Conservation (phyloP, 768 basidiomycete genomes). For the Cubamyces sp. region DNA sequence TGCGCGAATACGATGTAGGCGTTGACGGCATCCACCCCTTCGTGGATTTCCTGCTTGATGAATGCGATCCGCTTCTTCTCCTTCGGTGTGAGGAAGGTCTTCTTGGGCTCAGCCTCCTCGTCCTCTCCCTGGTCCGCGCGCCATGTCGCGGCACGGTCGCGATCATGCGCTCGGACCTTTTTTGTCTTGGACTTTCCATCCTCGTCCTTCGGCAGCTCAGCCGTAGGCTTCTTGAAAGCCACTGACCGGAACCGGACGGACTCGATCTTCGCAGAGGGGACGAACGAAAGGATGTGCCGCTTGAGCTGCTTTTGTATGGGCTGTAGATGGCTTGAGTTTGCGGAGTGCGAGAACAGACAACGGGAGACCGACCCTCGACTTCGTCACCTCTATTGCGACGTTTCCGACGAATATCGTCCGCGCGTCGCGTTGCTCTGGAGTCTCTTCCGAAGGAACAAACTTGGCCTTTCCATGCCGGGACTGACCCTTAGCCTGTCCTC, state of each 20-base stretch:
- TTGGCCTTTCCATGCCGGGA: slow-evolving; percentile 45
- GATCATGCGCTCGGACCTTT: slow-evolving; percentile 50
- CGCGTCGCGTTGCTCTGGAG: slow-evolving; percentile 68
- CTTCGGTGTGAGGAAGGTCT: slow-evolving; percentile 72
- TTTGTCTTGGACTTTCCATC: slow-evolving; percentile 36
- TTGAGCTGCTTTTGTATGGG: slow-evolving; percentile 75
- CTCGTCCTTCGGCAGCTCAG: slow-evolving; percentile 54
- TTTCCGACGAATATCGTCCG: slow-evolving; percentile 95
- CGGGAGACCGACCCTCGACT: slow-evolving; percentile 62
- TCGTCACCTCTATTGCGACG: slow-evolving; percentile 73
- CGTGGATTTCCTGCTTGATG: slow-evolving; percentile 91
- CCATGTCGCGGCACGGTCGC: slow-evolving; percentile 65
- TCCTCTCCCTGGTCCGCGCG: slow-evolving; percentile 45
- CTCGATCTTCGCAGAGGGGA: slow-evolving; percentile 83
- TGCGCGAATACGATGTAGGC: slow-evolving; percentile 94
- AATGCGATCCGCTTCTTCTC: slow-evolving; percentile 95
- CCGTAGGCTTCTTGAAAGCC: slow-evolving; percentile 83
- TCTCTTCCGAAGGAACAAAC: slow-evolving; percentile 70
- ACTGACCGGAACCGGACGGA: slow-evolving; percentile 93
- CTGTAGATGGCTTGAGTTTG: slow-evolving; percentile 43
- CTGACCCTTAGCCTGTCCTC: slow-evolving; percentile 33
- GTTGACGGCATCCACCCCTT: slow-evolving; percentile 73
- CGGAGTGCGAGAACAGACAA: not conserved
- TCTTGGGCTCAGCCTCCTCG: slow-evolving; percentile 50
- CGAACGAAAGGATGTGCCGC: slow-evolving; percentile 71